Base-by-base conservation (phyloP, 2,329 filamentous ascomycete genomes). In the Dothistroma pini region DNA sequence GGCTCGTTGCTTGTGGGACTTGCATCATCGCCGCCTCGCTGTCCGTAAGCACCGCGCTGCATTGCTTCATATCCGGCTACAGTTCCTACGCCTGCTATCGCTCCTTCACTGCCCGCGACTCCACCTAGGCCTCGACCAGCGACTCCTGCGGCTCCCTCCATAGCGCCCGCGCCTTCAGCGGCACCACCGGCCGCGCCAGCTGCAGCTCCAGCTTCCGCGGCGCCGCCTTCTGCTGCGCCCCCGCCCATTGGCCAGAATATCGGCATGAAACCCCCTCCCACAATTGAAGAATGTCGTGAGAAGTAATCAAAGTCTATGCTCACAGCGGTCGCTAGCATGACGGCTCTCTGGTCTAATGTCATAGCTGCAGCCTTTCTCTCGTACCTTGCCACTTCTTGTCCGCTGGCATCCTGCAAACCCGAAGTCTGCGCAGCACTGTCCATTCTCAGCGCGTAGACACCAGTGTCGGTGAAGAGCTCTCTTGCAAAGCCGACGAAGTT, bases 281-380 rank as follows among this genome's bases (percentile, higher is more conserved):
- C 75, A 10, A 78, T 78, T 19, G 76, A 72, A 57, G 82, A 85
- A 63, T 87, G 83, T 1, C 84, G 78, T 60, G 84, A 87, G 75
- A 88, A 88, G 72, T 88, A 88, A 70, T 88, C 86, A 62, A 87
- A 88, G 68, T 88, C 86, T 52, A 88, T 80, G 59, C 79, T 84
- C 12, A 88, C 85, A 7, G 86, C 86, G 0, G 85, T 86, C 10
- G 86, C 85, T 9, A 88, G 78, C 85, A 88, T 87, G 29, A 87
- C 80, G 2, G 86, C 86, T 57, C 86, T 79, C 71, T 88, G 84
- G 67, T 88, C 86, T 2, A 88, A 78, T 1, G 84, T 86, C 84
- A 88, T 86, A 3, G 83, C 83, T 1, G 76, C 75, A 11, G 68
- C 64, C 1, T 71, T 66, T 16, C 67, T 48, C 54, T 71, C 66